Evolutionary conservation across 768 basidiomycete genomes (phyloP), one percentile per base, ranked within the genome.

Genomic region (Cubamyces lactineus): DNA sequence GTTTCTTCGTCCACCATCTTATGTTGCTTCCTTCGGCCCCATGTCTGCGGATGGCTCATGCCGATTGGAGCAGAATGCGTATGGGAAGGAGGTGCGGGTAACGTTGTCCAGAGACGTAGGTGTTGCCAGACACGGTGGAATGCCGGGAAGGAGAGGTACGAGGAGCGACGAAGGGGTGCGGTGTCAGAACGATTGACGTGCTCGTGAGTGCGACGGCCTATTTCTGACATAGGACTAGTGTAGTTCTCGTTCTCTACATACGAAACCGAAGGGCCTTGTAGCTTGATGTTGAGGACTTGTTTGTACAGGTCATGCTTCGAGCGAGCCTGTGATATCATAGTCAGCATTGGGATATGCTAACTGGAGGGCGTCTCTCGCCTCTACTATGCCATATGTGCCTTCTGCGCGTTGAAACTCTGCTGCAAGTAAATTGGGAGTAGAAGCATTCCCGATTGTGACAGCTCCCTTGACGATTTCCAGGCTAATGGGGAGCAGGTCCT

Each of bases 291-390:
- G 59, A 93, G 76, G 9, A 87, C 74, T 67, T 93, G 88, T 72
- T 94, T 96, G 76, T 96, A 92, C 19, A 87, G 72, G 73, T 98
- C 96, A 66, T 84, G 81, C 57, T 81, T 85, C 2, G 94, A 97
- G 59, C 87, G 84, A 12, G 96, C 85, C 92, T 96, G 40, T 15
- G 9, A 12, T 11, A 15, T 5, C 8, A 6, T 13, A 59, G 21
- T 41, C 52, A 21, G 30, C 5, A 21, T 11, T 19, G 59, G 6
- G 3, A n/a, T 52, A 2, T 47, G 43, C 48, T 26, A 15, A 43
- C 5, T 12, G 28, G 26, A 55, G 56, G 3, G 9, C 57, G 19
- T 57, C 11, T 39, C 86, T 47, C 67, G 94, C 94, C 63, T 85
- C 82, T 15, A 89, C 84, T 43, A 91, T 84, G 15, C 93, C 87